Conservation (phyloP, 139 green algal genomes). For the Tetradesmus obliquus region DNA sequence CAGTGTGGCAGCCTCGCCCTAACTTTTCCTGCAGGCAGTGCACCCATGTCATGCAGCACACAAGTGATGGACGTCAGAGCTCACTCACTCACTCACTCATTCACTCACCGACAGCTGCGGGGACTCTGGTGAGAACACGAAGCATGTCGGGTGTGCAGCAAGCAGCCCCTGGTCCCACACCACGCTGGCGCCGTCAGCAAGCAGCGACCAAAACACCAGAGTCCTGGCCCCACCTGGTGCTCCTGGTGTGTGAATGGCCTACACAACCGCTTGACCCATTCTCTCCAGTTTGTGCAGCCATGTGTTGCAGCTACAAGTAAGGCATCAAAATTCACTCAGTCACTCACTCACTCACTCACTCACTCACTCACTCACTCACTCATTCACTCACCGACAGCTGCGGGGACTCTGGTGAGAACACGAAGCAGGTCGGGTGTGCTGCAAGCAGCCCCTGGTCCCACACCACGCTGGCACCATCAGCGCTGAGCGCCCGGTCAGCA, state of each 20-base stretch:
- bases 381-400: slow-evolving; percentile 24
- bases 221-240: too few relatives aligned
- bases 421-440: slow-evolving; percentile 8
- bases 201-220: too few relatives aligned
- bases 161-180: slow-evolving; percentile 32
- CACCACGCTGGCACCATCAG: background rate
- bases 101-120: slow-evolving; percentile 32
- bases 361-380: background rate
- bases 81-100: background rate
- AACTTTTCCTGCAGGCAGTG: too few relatives aligned
- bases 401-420: slow-evolving; percentile 20
- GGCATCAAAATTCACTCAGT: too few relatives aligned
- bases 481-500: background rate
- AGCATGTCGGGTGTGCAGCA: background rate
- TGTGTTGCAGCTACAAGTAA: too few relatives aligned
- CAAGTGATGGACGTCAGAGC: too few relatives aligned
- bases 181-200: background rate
- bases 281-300: too few relatives aligned
- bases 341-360: too few relatives aligned
- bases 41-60: too few relatives aligned
- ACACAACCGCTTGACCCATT: too few relatives aligned
- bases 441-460: slow-evolving; percentile 27
- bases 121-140: slow-evolving; percentile 21
- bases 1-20: background rate
- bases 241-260: too few relatives aligned